Evolutionary conservation across 306 rosid genomes (phyloP), one percentile per base, ranked within the genome.

Genomic region (Aeschynomene evenia): DNA sequence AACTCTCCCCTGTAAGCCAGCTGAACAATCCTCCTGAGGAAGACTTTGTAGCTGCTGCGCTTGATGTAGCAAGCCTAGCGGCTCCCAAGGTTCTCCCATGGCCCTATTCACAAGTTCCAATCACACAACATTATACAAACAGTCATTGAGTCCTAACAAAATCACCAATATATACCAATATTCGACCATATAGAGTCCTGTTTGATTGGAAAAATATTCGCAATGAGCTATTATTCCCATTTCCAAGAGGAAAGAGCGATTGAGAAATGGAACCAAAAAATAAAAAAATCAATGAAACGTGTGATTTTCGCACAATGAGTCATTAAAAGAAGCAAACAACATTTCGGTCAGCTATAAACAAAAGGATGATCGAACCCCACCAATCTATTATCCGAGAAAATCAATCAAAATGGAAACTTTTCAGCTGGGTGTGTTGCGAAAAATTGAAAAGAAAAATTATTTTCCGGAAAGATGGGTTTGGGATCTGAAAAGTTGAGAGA

Each of bases 1-100:
- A 79, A 39, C 59, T 46, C 62, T 81, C 92, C 66, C 95, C 98
- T 0, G 83, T 84, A 58, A 92, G 86, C 96, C 96, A 92, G 80
- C 90, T 79, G 68, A 87, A 89, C 72, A 89, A 75, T 21, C 96
- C 95, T 23, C 88, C 84, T 0, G 86, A 78, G 6, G 96, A 46
- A 40, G 82, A 71, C 64, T 70, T 79, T 46, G 90, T 59, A 45
- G 90, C 85, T 62, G 82, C 90, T 3, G 84, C 91, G 15, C 79
- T 77, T 7, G 90, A 84, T 22, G 92, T 84, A 14, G 85, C 81
- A 76, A 65, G 79, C 89, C 98, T 81, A 36, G 81, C 42, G 14
- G 84, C 71, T 69, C 90, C 88, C 81, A 78, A 73, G 63, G 63
- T 77, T 45, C 87, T 72, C 42, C 73, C 89, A 79, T 63, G 83